phyloP scores from a whole-genome alignment of 257 asterid species.

The Marsdenia floribunda region DNA sequence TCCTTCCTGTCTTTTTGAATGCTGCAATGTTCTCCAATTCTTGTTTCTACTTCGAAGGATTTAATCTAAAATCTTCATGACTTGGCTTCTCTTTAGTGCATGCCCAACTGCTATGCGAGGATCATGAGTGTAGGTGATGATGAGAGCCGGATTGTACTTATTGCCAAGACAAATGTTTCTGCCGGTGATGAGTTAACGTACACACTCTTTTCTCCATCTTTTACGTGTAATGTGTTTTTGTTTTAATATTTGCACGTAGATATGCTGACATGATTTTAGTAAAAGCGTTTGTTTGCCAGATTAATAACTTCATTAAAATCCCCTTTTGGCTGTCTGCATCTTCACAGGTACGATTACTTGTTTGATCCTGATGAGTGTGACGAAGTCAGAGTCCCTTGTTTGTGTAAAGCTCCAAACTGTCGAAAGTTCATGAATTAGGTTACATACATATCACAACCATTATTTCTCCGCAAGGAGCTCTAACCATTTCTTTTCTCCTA shows the following conservation, averaged over 20 bases:
- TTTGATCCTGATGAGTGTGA: slow-evolving; percentile 92
- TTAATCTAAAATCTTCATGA: background rate
- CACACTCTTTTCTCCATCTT: slow-evolving; percentile 18
- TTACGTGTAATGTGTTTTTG: background rate
- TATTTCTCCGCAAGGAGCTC: slow-evolving; percentile 39
- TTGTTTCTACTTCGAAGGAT: background rate
- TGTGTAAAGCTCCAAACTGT: slow-evolving; percentile 81
- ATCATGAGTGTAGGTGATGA: slow-evolving; percentile 96
- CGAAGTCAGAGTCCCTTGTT: slow-evolving; percentile 83
- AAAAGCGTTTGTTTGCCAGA: background rate
- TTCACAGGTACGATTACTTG: slow-evolving; percentile 85
- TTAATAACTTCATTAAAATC: background rate
- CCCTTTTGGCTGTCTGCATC: background rate
- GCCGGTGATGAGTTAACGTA: slow-evolving; percentile 96
- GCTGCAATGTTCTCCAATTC: background rate
- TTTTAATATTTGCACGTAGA: background rate
- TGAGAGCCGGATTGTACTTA: slow-evolving; percentile 97
- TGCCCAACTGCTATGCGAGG: slow-evolving; percentile 99
- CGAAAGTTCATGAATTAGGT: slow-evolving; percentile 89
- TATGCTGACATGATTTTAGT: no score
- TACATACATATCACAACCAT: slow-evolving; percentile 18
- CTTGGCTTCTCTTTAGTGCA: slow-evolving; percentile 46
- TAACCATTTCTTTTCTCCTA: slow-evolving; percentile 25
- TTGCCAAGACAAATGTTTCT: slow-evolving; percentile 77
- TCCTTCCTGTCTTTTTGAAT: background rate